phyloP scores from a whole-genome alignment of 192 early-diverging fungal genomes.

The Pilobolus umbonatus region DNA sequence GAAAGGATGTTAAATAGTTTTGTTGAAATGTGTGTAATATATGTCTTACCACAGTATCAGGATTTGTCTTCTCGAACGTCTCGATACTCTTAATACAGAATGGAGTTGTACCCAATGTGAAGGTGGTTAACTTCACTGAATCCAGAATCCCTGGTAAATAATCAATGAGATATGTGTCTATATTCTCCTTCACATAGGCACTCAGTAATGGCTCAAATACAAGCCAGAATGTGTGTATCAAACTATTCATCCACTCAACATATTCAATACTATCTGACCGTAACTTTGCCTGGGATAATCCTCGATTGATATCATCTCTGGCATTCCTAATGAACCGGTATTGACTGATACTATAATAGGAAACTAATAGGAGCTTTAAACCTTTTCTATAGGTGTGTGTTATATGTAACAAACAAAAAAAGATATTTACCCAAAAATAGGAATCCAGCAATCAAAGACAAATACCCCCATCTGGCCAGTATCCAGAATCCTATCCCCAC shows the following conservation, averaged over 20 bases:
- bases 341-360: constrained; percentile 48
- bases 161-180: constrained; percentile 60
- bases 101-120: constrained; percentile 61
- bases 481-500: constrained; percentile 6
- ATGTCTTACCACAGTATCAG: constrained; percentile 43
- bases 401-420: not conserved
- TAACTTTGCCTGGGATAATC: constrained; percentile 30
- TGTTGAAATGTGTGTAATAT: not conserved
- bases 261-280: constrained; percentile 46
- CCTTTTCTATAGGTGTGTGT: not conserved
- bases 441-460: not conserved
- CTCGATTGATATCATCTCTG: constrained; percentile 52
- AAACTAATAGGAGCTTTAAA: constrained; percentile 10
- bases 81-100: constrained; percentile 54
- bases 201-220: constrained; percentile 74
- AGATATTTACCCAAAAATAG: not conserved
- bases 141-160: constrained; percentile 64
- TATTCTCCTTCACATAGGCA: constrained; percentile 56
- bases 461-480: constrained; percentile 5
- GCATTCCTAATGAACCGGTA: constrained; percentile 42
- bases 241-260: constrained; percentile 75
- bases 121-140: constrained; percentile 53
- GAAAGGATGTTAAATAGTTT: constrained; percentile 7
- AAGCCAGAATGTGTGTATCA: constrained; percentile 72
- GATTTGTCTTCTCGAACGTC: constrained; percentile 50